Conservation (phyloP, 2,329 filamentous ascomycete genomes). For the Fusarium armeniacum region DNA sequence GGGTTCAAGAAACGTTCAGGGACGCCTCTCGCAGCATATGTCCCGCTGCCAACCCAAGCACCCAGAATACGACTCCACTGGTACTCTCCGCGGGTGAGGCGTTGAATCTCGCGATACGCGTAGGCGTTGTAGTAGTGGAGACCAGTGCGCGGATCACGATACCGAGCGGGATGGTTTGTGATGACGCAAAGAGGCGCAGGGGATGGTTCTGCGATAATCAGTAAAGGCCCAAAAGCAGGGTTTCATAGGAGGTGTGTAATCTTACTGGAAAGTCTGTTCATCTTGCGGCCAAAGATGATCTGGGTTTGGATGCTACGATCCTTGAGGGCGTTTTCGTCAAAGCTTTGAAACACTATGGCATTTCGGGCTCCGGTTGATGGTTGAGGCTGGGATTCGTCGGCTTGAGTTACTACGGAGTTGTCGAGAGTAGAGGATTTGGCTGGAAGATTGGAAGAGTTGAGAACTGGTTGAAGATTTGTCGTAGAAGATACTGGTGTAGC, state of each 20-base stretch:
- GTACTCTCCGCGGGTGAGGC: conserved; percentile 79
- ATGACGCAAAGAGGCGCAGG: conserved; percentile 78
- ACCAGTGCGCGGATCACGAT: conserved; percentile 86
- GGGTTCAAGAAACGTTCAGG: conserved; percentile 78
- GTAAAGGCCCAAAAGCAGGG: background rate
- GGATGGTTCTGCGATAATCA: conserved; percentile 60
- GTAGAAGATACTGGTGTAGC: conserved; percentile 10
- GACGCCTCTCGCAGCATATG: conserved; percentile 78
- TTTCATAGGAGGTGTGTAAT: conserved; percentile 15
- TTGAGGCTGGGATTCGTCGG: conserved; percentile 43
- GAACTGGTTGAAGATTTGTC: conserved; percentile 22
- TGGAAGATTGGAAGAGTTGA: conserved; percentile 16
- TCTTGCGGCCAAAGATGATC: conserved; percentile 71
- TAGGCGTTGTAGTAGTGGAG: conserved; percentile 83
- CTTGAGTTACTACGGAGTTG: conserved; percentile 30
- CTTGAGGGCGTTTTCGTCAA: conserved; percentile 68
- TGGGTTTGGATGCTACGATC: conserved; percentile 70
- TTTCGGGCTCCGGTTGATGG: conserved; percentile 64
- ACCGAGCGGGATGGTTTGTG: conserved; percentile 84
- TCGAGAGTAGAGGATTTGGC: conserved; percentile 23
- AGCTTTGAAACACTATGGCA: conserved; percentile 72
- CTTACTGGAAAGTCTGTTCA: conserved; percentile 70
- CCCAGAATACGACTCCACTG: conserved; percentile 86
- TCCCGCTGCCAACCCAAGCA: conserved; percentile 81
- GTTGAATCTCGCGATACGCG: conserved; percentile 86